Evolutionary conservation across 2,329 filamentous ascomycete species (phyloP).

Genomic region (Trichophyton equinum): DNA sequence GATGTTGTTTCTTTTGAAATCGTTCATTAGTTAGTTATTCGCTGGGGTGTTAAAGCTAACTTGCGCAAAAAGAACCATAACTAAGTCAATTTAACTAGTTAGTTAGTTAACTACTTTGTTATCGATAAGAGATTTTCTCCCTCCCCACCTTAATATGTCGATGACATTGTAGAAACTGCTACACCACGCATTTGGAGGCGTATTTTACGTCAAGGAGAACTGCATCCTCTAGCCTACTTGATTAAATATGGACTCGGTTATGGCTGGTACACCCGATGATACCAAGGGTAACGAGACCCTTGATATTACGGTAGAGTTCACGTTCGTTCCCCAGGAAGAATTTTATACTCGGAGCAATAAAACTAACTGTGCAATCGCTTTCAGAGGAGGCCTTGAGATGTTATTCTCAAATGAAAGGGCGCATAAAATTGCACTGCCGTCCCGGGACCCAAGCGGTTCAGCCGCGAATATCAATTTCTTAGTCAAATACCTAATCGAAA

Average conservation of each 20-base stretch:
- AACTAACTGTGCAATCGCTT: not conserved
- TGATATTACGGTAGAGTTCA: slow-evolving; percentile 59
- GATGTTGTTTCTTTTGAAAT: not conserved
- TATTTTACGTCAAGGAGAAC: not conserved
- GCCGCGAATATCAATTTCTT: slow-evolving; percentile 61
- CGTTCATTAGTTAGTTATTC: not conserved
- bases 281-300: not conserved
- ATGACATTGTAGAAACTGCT: not conserved
- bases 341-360: not conserved
- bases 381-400: slow-evolving; percentile 81
- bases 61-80: not conserved
- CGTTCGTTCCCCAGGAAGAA: slow-evolving; percentile 36
- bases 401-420: slow-evolving; percentile 75
- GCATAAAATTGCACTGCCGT: slow-evolving; percentile 57
- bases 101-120: too few species aligned
- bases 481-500: slow-evolving; percentile 63
- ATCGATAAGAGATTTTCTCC: slow-evolving; percentile 23
- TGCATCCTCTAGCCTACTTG: not conserved
- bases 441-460: slow-evolving; percentile 45
- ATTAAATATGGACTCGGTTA: slow-evolving; percentile 23
- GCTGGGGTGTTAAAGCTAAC: not conserved
- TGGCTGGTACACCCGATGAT: slow-evolving; percentile 14
- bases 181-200: not conserved
- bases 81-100: too few species aligned
- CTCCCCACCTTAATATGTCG: not conserved